These are phyloP conservation scores for Calonectria montana DNA, from an alignment of 2,329 filamentous ascomycete species.

Conservation along the genomic window DNA sequence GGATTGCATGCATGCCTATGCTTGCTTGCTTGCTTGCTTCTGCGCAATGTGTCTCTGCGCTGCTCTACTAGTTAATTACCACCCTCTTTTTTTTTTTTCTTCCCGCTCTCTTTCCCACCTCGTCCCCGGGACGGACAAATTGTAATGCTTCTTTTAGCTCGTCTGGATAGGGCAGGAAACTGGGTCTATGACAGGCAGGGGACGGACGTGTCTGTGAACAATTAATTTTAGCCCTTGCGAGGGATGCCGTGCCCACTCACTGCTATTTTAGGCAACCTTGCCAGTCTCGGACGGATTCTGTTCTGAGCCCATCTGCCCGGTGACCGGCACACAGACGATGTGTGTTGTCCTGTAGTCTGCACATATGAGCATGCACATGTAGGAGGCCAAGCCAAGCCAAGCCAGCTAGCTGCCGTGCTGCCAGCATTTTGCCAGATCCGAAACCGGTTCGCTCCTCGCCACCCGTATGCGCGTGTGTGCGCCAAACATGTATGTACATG, in stretches of 20 bases:
- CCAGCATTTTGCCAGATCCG: background rate
- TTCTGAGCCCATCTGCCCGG: background rate
- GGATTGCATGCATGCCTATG: background rate
- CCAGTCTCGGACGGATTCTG: conserved; percentile 3
- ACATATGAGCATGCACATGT: background rate
- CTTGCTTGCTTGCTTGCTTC: no score
- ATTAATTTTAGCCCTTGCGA: conserved; percentile 28
- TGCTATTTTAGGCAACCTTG: conserved; percentile 19
- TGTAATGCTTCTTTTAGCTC: conserved; percentile 9
- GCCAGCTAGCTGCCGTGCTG: background rate
- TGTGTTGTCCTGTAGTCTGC: background rate
- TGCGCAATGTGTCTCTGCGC: background rate
- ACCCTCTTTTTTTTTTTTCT: no score
- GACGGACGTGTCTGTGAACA: background rate
- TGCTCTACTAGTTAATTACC: background rate
- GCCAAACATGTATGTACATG: background rate
- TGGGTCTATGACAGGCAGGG: conserved; percentile 17
- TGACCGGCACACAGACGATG: background rate
- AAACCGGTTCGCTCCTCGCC: conserved; percentile 1
- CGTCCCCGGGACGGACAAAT: background rate
- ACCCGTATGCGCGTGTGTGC: background rate
- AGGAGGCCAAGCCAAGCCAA: background rate
- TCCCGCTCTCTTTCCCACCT: background rate
- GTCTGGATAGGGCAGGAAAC: conserved; percentile 13
- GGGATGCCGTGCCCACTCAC: background rate